Base-by-base conservation (phyloP, 2,329 filamentous ascomycete genomes). In the Neonectria ditissima region DNA sequence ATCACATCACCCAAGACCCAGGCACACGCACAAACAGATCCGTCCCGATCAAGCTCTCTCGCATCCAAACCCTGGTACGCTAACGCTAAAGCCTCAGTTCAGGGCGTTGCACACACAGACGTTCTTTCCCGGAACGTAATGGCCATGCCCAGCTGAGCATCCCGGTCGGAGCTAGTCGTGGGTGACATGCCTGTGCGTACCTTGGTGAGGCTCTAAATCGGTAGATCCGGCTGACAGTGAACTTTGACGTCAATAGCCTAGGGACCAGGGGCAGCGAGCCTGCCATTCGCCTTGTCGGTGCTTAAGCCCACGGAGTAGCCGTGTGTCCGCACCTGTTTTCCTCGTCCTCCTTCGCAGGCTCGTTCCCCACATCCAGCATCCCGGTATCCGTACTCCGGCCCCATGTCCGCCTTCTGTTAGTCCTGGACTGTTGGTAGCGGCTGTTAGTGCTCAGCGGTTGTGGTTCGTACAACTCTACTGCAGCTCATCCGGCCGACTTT, bases 221-320 rank as follows among this genome's bases (percentile, higher is more conserved):
- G 26, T 32, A 20, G 65, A 65, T 45, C 50, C 52, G 58, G 56
- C 51, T 61, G 45, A 57, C 59, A 59, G 57, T 59, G 24, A 37
- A 41, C 44, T 53, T 53, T 62, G 44, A 44, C 62, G 55, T 73
- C 67, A 71, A 68, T 62, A 26, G n/a, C n/a, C n/a, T n/a, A 63
- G 59, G 58, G 60, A 41, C 41, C 11, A 14, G 26, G 41, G 26
- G n/a, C 16, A 60, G 58, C 65, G 55, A 3, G 14, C 8, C 16
- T 8, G 2, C 6, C 6, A 8, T 37, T 16, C 14, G 34, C 34
- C 64, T 55, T 47, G n/a, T 50, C 39, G 32, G 41, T 52, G n/a
- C 9, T 18, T 5, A 26, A 26, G 24, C 24, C 24, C 24, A n/a
- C 16, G 34, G 34, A 37, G 34, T 37, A 37, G 34, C 34, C 34